Evolutionary conservation across 116 monocot genomes (phyloP).

Genomic region (Posidonia oceanica): DNA sequence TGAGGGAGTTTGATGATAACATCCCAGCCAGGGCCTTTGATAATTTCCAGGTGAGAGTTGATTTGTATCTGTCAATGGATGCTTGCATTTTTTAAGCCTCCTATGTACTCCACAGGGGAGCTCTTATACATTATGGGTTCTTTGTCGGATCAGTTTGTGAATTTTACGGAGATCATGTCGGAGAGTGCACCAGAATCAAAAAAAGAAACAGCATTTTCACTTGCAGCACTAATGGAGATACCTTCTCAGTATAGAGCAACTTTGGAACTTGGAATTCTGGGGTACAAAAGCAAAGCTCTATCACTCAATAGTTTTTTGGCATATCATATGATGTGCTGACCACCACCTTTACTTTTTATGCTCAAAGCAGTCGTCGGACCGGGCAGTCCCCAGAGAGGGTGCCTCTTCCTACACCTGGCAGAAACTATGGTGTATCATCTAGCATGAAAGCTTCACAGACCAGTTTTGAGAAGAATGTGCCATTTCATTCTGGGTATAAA

Average conservation of each 20-base stretch:
- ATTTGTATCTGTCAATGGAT: neutral
- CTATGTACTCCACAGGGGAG: neutral
- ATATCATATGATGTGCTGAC: neutral
- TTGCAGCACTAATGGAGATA: slow-evolving; percentile 82
- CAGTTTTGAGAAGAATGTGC: slow-evolving; percentile 18
- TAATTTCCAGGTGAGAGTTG: slow-evolving; percentile 48
- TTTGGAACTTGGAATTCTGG: slow-evolving; percentile 61
- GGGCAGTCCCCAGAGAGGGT: slow-evolving; percentile 49
- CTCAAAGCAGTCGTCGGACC: slow-evolving; percentile 5
- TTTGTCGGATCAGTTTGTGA: slow-evolving; percentile 55
- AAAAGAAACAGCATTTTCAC: slow-evolving; percentile 87
- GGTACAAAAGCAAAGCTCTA: slow-evolving; percentile 24
- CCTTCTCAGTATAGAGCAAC: slow-evolving; percentile 85
- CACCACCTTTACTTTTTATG: neutral
- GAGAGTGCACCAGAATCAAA: slow-evolving; percentile 31
- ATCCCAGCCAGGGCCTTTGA: slow-evolving; percentile 51
- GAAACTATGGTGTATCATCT: slow-evolving; percentile 17
- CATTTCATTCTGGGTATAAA: slow-evolving; percentile 13
- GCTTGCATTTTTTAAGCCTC: neutral
- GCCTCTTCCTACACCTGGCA: slow-evolving; percentile 55
- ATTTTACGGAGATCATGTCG: slow-evolving; percentile 85
- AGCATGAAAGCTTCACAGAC: slow-evolving; percentile 18
- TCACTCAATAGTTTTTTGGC: neutral
- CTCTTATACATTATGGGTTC: neutral
- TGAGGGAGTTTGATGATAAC: slow-evolving; percentile 65